Conservation (phyloP, 2,329 filamentous ascomycete species). For the Alternaria tenuissima region DNA sequence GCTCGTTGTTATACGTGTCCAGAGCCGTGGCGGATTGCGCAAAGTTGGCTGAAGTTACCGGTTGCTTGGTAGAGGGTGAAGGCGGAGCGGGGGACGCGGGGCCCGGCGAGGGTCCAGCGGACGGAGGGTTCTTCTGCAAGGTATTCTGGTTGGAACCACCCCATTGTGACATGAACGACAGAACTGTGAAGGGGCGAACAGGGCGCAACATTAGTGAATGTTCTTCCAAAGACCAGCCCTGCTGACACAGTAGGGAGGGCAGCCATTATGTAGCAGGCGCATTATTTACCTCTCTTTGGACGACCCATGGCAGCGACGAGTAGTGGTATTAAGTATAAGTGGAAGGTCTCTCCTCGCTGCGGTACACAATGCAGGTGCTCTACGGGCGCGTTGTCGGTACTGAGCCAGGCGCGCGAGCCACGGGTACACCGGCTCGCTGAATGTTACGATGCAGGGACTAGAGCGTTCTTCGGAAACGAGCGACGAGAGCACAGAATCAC, state of each 20-base stretch:
- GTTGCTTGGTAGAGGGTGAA: slow-evolving; percentile 39
- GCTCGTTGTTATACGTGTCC: slow-evolving; percentile 38
- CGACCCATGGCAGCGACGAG: slow-evolving; percentile 43
- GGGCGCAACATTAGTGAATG: slow-evolving; percentile 39
- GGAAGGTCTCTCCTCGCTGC: slow-evolving; percentile 18
- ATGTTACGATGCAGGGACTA: slow-evolving; percentile 18
- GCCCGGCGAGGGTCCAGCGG: slow-evolving; percentile 38
- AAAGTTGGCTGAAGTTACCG: slow-evolving; percentile 25
- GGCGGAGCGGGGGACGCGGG: slow-evolving; percentile 46
- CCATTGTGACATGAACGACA: slow-evolving; percentile 88
- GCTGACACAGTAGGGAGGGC: slow-evolving; percentile 12
- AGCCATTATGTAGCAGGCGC: slow-evolving; percentile 14
- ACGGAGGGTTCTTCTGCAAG: slow-evolving; percentile 35
- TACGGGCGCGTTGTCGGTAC: slow-evolving; percentile 25
- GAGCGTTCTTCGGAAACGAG: slow-evolving; percentile 28
- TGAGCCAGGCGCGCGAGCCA: slow-evolving; percentile 42
- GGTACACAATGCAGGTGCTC: slow-evolving; percentile 22
- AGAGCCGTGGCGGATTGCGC: slow-evolving; percentile 43
- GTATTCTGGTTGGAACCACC: slow-evolving; percentile 56
- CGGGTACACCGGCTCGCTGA: slow-evolving; percentile 38
- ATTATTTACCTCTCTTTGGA: slow-evolving; percentile 48
- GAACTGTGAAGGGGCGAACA: slow-evolving; percentile 63
- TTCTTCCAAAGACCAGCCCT: slow-evolving; percentile 14
- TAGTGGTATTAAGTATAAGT: slow-evolving; percentile 16
- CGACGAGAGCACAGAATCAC: slow-evolving; percentile 26